Conservation (phyloP, 2,329 filamentous ascomycete genomes). For the Paecilomyces niveus region DNA sequence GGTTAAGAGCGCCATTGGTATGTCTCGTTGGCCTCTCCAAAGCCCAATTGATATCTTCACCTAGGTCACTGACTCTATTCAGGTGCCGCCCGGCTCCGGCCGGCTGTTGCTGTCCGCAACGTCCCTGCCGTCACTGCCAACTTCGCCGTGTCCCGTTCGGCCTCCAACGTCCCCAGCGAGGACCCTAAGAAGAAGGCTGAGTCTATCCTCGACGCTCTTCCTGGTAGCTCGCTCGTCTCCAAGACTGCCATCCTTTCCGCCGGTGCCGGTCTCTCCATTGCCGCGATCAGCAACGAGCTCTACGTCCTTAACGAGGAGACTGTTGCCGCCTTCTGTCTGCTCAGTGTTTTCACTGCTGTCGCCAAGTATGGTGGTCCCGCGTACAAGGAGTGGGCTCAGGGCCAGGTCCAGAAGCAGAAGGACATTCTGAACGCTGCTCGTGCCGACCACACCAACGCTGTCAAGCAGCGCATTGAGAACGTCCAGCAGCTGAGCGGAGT, state of each 20-base stretch:
- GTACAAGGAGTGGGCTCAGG: conserved; percentile 88
- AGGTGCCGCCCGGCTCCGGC: conserved; percentile 90
- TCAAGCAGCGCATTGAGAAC: conserved; percentile 87
- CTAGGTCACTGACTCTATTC: conserved; percentile 28
- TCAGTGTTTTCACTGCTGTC: conserved; percentile 86
- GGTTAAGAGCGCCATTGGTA: conserved; percentile 91
- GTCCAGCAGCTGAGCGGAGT: conserved; percentile 93
- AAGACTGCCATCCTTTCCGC: conserved; percentile 97
- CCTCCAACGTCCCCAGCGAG: conserved; percentile 72
- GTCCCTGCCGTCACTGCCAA: conserved; percentile 67
- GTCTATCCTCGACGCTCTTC: conserved; percentile 87
- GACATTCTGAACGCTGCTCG: conserved; percentile 90
- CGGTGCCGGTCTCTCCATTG: conserved; percentile 80
- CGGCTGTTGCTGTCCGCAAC: conserved; percentile 66
- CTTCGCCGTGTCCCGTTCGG: conserved; percentile 60
- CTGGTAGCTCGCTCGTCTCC: conserved; percentile 84
- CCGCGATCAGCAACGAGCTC: conserved; percentile 98
- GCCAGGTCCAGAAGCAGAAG: conserved; percentile 86
- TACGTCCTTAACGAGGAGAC: conserved; percentile 99
- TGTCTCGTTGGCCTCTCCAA: conserved; percentile 39
- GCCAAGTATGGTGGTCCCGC: conserved; percentile 89
- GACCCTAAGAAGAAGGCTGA: conserved; percentile 96
- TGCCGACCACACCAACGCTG: conserved; percentile 88
- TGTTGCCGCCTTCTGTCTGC: conserved; percentile 83
- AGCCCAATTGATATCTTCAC: conserved; percentile 8